These are phyloP conservation scores for Neofusicoccum ribis DNA, from an alignment of 2,329 filamentous ascomycete genomes.

Conservation along the genomic window DNA sequence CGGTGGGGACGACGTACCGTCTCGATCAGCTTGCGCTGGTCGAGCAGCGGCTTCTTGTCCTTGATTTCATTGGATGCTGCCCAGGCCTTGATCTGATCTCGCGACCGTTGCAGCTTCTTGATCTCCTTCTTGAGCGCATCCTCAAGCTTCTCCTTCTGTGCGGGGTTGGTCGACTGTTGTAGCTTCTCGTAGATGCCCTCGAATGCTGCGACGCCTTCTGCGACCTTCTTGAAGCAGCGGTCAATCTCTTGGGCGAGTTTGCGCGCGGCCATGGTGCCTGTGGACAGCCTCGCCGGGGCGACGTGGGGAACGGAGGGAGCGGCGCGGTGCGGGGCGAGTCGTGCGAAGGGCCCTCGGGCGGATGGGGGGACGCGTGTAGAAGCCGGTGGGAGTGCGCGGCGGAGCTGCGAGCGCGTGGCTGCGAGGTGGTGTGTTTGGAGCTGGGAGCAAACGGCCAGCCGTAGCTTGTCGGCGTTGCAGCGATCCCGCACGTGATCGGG, in stretches of 20 bases:
- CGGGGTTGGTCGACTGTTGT: slow-evolving; percentile 83
- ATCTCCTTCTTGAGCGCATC: slow-evolving; percentile 98
- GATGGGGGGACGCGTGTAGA: background rate
- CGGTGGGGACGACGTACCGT: slow-evolving; percentile 63
- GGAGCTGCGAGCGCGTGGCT: slow-evolving; percentile 7
- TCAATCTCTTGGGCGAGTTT: slow-evolving; percentile 98
- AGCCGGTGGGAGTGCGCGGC: background rate
- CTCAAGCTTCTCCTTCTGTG: slow-evolving; percentile 97
- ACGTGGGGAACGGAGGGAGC: slow-evolving; percentile 5
- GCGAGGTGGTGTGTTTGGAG: slow-evolving; percentile 10
- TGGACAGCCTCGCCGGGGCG: slow-evolving; percentile 35
- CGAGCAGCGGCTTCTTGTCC: slow-evolving; percentile 92
- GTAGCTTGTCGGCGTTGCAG: slow-evolving; percentile 16
- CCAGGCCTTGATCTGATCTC: slow-evolving; percentile 99
- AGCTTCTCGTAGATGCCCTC: slow-evolving; percentile 98
- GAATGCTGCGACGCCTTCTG: slow-evolving; percentile 88
- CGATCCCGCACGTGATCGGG: slow-evolving; percentile 4
- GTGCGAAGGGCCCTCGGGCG: background rate
- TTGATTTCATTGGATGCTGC: slow-evolving; percentile 98
- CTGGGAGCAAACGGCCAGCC: slow-evolving; percentile 13
- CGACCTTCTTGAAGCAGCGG: slow-evolving; percentile 98
- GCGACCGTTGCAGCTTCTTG: slow-evolving; percentile 96
- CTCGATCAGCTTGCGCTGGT: slow-evolving; percentile 95
- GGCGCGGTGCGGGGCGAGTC: background rate
- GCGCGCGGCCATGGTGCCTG: slow-evolving; percentile 77